phyloP scores from a whole-genome alignment of 169 alveolate species.

The Cryptosporidium sp. region DNA sequence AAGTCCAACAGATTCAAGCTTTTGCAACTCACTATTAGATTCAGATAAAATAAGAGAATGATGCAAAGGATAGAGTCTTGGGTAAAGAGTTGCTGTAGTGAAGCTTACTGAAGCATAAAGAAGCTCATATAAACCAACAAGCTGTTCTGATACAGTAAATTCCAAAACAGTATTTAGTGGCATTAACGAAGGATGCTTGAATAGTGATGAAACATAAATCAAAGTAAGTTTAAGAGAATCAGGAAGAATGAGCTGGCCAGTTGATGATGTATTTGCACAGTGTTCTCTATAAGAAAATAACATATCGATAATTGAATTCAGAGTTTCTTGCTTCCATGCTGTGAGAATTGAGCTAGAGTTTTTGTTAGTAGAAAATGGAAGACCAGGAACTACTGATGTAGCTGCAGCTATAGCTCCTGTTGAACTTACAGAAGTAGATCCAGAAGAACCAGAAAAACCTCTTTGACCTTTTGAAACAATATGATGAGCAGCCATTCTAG shows the following conservation, averaged over 20 bases:
- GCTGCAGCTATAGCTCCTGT: slow-evolving; percentile 25
- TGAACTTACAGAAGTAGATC: background rate
- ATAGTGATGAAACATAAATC: slow-evolving; percentile 46
- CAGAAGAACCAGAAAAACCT: background rate
- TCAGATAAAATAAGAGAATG: slow-evolving; percentile 16
- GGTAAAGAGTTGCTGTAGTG: slow-evolving; percentile 52
- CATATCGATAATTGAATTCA: slow-evolving; percentile 66
- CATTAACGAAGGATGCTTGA: slow-evolving; percentile 63
- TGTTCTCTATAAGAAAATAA: slow-evolving; percentile 59
- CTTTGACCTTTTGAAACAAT: slow-evolving; percentile 70
- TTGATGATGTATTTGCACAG: slow-evolving; percentile 74
- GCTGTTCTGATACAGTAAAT: slow-evolving; percentile 43
- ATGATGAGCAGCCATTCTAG: slow-evolving; percentile 76
- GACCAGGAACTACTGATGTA: slow-evolving; percentile 38
- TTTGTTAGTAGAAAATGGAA: slow-evolving; percentile 54
- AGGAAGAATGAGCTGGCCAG: slow-evolving; percentile 66
- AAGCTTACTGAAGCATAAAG: slow-evolving; percentile 54
- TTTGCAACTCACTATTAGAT: slow-evolving; percentile 15
- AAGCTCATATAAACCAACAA: slow-evolving; percentile 54
- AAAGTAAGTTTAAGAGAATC: slow-evolving; percentile 56
- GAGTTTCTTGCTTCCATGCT: slow-evolving; percentile 67
- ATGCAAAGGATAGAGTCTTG: slow-evolving; percentile 55
- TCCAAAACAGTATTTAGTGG: slow-evolving; percentile 64
- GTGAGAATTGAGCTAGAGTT: slow-evolving; percentile 14
- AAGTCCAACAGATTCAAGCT: slow-evolving; percentile 41